A percentile compares a stretch with the other conserved stretches of the same genome.
phyloP scores from a whole-genome alignment of 495 filamentous ascomycete genomes.

The Daldinia childiae region DNA sequence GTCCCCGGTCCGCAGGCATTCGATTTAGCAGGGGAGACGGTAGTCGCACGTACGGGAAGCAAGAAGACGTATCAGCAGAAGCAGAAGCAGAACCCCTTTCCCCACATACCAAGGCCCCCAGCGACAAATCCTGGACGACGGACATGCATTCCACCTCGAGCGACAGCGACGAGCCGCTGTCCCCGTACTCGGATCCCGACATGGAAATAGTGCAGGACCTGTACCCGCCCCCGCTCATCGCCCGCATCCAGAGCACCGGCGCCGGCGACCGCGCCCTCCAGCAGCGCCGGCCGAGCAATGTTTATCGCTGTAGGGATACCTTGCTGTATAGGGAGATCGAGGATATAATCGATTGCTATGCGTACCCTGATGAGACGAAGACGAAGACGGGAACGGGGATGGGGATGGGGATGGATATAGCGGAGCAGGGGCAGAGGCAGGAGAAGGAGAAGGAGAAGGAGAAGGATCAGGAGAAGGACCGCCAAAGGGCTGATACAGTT shows the following conservation, averaged over 20 bases:
- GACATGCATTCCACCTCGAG: not conserved
- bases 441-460: no score
- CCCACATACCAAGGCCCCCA: not conserved
- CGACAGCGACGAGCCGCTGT: not conserved
- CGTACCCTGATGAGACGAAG: not conserved
- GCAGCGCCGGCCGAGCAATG: not conserved
- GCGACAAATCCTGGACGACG: constrained; percentile 13
- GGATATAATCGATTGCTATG: constrained; percentile 47
- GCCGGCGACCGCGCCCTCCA: not conserved
- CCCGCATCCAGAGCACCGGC: not conserved
- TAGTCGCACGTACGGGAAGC: not conserved
- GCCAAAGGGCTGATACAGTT: not conserved
- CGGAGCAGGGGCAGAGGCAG: constrained; percentile 10
- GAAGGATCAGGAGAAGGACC: no score
- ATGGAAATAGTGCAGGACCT: not conserved
- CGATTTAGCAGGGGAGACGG: no score
- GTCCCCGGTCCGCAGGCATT: no score
- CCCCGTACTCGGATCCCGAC: not conserved
- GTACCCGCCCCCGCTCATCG: not conserved
- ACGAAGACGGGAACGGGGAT: not conserved
- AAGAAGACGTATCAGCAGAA: no score
- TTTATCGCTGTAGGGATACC: constrained; percentile 3
- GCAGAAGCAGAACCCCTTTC: not conserved
- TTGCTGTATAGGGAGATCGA: constrained; percentile 38
- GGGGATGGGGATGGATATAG: no score